Evolutionary conservation across 176 grass and related monocot genomes (phyloP).

Genomic region (Pontederia crassipes): DNA sequence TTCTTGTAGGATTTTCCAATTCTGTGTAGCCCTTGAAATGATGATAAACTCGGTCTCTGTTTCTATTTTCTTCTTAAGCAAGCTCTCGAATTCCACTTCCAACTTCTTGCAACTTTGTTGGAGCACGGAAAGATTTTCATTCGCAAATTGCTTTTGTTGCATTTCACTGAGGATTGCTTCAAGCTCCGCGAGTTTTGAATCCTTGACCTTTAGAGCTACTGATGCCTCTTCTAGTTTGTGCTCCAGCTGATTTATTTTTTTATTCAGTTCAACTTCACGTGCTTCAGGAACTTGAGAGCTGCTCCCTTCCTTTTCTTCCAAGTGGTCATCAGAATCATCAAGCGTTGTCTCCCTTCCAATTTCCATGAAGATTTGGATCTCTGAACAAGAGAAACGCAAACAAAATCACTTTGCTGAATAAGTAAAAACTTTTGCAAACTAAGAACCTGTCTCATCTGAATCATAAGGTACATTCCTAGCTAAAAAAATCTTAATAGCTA

Average conservation of each 20-base stretch:
- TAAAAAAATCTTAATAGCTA: no score
- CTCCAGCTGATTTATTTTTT: constrained; percentile 30
- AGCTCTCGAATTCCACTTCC: constrained; percentile 37
- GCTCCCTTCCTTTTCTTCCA: constrained; percentile 35
- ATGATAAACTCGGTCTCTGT: constrained; percentile 46
- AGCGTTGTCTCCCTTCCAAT: constrained; percentile 23
- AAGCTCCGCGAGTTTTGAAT: constrained; percentile 32
- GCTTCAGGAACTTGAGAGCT: constrained; percentile 15
- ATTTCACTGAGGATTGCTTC: constrained; percentile 4
- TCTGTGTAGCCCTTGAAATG: constrained; percentile 36
- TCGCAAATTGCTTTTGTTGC: neutral
- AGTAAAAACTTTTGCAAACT: no score
- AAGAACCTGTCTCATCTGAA: neutral
- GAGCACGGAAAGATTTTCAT: neutral
- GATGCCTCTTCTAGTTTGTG: constrained; percentile 31
- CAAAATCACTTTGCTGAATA: neutral
- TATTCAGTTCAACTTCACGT: constrained; percentile 23
- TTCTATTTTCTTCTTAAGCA: constrained; percentile 53
- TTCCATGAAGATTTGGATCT: constrained; percentile 37
- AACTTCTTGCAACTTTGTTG: constrained; percentile 3
- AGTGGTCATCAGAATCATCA: constrained; percentile 17
- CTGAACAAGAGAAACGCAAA: constrained; percentile 29
- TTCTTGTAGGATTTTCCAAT: constrained; percentile 10
- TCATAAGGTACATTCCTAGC: neutral
- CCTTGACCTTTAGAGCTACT: constrained; percentile 28